Evolutionary conservation across 768 basidiomycete species (phyloP), one percentile per base, ranked within the genome.

Genomic region (Dendrothele bispora): DNA sequence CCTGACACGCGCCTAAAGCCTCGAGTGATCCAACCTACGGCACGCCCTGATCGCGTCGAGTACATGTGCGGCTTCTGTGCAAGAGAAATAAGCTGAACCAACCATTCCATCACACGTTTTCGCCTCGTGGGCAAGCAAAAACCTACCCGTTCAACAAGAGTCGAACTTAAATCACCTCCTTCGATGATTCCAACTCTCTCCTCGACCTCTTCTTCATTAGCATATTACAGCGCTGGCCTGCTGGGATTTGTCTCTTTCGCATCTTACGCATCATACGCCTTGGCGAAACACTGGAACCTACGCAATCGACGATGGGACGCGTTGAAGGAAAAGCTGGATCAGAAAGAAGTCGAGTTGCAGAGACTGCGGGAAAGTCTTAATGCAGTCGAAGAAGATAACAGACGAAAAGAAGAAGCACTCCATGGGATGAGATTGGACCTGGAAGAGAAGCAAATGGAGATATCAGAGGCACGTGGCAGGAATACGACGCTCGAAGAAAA

Each of bases 381-480:
- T 7, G 25, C 39, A 27, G 48, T 43, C 32, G 26, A 50, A 26
- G 34, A 39, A 8, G 38, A 24, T 15, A 25, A 39, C 28, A 26
- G 26, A 39, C 30, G 28, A 2, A 28, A 17, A 20, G 12, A 32
- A 35, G 40, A 25, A 20, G 38, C 38, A 39, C 36, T 44, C 43
- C 38, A 32, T 18, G 30, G 20, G 11, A 29, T 29, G 28, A 18
- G 29, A 29, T 48, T 43, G 10, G 21, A 29, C 11, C 28, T 44
- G 24, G 48, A 44, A 18, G 44, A 22, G 22, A 21, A 32, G 7
- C 42, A 49, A 30, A 52, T 39, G 45, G 51, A 47, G 7, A n/a
- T n/a, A n/a, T n/a, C n/a, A n/a, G n/a, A n/a, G n/a, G 57, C 61
- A 35, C 24, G 30, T 20, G 61, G 56, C 40, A 43, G 50, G 39